Base-by-base conservation (phyloP, 2,329 filamentous ascomycete species). In the Amesomyces nigricolor region DNA sequence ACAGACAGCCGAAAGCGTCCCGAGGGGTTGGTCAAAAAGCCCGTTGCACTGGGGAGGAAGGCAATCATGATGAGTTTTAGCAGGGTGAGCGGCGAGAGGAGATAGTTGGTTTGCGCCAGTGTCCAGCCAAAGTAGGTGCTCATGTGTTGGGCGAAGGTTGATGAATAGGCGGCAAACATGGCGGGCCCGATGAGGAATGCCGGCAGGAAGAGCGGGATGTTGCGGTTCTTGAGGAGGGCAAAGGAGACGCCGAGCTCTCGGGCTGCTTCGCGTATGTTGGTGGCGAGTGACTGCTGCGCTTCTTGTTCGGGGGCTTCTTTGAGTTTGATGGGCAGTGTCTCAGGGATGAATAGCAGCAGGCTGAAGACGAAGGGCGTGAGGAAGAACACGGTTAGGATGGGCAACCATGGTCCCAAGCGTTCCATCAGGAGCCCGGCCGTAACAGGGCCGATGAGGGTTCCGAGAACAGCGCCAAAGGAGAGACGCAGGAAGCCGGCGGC, bases 51-150 rank as follows among this genome's bases (percentile, higher is more conserved):
- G 0, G 62, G 62, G 3, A 63, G 35, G 3, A 58, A 29, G 17
- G 57, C 45, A 22, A 64, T 53, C 14, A 62, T 32, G 35, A 54
- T 26, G 10, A 64, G 58, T 8, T 62, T 58, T 2, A 64, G 49
- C 5, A 63, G 19, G 17, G 47, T 29, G 3, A 63, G 52, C 3
- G 61, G 61, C 1, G 56, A 53, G 14, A 64, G 57, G 9, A 57
- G 58, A 37, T 62, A 64, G 17, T 44, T 62, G 9, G 61, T 59
- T 40, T 62, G 52, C 0, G 61, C 61, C 7, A 64, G 39, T 5
- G 51, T 63, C 62, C 62, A 64, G 10, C 59, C 59, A 42, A 64
- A 64, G 48, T 63, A 64, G 6, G 58, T 61, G 56, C 62, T 63
- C 17, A 64, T 57, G 35, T 64, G 57, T 32, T 63, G 61, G 4